Conservation (phyloP, 2,329 filamentous ascomycete genomes). For the Fusarium heterosporum region DNA sequence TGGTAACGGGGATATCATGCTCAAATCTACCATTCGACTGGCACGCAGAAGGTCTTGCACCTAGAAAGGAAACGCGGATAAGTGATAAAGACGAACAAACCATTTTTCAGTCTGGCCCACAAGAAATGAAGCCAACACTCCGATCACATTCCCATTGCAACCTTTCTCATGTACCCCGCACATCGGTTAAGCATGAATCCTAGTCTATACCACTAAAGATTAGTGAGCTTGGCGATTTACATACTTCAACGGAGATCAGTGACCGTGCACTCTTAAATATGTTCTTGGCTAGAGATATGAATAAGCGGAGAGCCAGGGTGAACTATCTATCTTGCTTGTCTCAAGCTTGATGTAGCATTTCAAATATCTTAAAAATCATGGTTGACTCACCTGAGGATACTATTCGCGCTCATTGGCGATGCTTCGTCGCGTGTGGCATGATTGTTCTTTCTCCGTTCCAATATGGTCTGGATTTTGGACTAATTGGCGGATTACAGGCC, state of each 20-base stretch:
- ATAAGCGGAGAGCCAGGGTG: not conserved
- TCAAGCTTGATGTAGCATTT: not conserved
- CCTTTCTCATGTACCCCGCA: slow-evolving; percentile 20
- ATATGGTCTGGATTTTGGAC: slow-evolving; percentile 43
- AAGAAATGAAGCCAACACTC: not conserved
- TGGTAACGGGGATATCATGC: too few relatives aligned
- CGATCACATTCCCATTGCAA: slow-evolving; percentile 4
- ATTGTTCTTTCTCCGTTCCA: slow-evolving; percentile 41
- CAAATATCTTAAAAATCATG: slow-evolving; percentile 9
- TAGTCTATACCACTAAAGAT: not conserved
- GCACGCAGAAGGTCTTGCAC: not conserved
- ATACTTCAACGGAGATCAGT: not conserved
- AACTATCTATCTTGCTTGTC: not conserved
- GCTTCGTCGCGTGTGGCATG: slow-evolving; percentile 37
- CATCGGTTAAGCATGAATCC: slow-evolving; percentile 1
- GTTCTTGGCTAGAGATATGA: not conserved
- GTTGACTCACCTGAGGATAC: slow-evolving; percentile 23
- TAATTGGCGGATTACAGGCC: slow-evolving; percentile 39
- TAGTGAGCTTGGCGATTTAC: not conserved
- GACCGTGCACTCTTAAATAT: not conserved
- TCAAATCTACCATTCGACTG: too few relatives aligned
- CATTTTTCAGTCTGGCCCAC: not conserved
- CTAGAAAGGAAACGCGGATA: not conserved
- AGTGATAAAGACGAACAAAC: not conserved
- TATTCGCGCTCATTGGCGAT: slow-evolving; percentile 41